Evolutionary conservation across 768 basidiomycete species (phyloP), one percentile per base, ranked within the genome.

Genomic region (Suillus sp.): DNA sequence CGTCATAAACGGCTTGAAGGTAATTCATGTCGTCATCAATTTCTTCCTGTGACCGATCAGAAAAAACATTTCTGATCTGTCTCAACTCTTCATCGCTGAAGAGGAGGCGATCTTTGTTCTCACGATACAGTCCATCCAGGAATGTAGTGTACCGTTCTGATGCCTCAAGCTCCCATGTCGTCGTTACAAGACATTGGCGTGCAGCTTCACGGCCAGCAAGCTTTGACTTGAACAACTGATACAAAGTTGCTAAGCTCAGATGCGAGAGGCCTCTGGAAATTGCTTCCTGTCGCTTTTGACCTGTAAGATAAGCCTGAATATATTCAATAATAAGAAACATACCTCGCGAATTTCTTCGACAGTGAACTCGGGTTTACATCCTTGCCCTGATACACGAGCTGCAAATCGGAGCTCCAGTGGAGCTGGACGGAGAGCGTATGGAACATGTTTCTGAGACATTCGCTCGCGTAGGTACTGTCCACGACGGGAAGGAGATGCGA

Each of bases 361-460:
- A 0, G 13, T 48, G n/a, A 48, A 48, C 13, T 48, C 47, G 5
- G 47, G 22, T 1, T 6, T 6, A 48, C 11, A 48, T 48, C 47
- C 47, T 48, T 22, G 13, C 22, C 47, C 47, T 25, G 47, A 48
- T 13, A 25, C 22, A 25, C 5, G 5, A 14, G 47, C 22, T 48
- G 47, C 47, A 48, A 48, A 25, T 48, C 3, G 22, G 22, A 48
- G 47, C n/a, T 48, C 47, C 47, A 48, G 47, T 48, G 47, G 47
- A 48, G 47, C 47, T 22, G 11, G 47, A 48, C 5, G 22, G 22
- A 3, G 6, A 48, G 22, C 22, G 2, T 22, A 13, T 25, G 45
- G 22, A 48, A 22, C 25, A 11, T 14, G 45, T 13, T 47, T 13
- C 4, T 47, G 4, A 1, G 22, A 48, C 13, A 25, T 25, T 48